Base-by-base conservation (phyloP, 768 basidiomycete genomes). In the Boletus sensibilis region DNA sequence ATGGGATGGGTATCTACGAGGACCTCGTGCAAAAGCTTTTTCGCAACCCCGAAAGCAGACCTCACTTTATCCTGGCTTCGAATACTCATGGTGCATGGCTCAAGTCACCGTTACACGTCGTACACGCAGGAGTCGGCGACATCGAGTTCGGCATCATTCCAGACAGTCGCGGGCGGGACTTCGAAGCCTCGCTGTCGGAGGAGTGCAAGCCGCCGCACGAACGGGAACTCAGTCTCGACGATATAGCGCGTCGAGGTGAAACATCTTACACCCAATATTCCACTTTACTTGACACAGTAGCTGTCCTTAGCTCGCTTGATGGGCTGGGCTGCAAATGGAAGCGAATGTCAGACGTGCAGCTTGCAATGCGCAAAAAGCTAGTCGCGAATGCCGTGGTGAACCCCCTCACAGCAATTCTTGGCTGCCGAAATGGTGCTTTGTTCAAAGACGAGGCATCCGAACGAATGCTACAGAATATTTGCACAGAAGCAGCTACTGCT, bases 1-100 rank as follows among this genome's bases (percentile, higher is more conserved):
- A 96, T 68, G 96, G 96, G 25, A 90, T 97, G 86, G 96, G 94
- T 12, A 75, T 95, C 10, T 91, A 93, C 70, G 95, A 98, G 53
- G 75, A 83, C 57, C 78, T 97, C 46, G 69, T 92, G 18, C 65
- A 74, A 7, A 63, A 79, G 7, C 63, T 93, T 41, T 98, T 94
- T 70, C 86, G 80, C 20, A 88, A 94, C 68, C 80, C 86, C 23
- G 69, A 77, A 34, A 76, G 78, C 29, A 84, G 95, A 37, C 95
- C 95, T 13, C 86, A 90, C 64, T 93, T 98, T 68, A 81, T 98
- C 60, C 74, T 96, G 51, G 87, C 87, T 14, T 83, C 85, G 27
- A 94, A 90, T 58, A 88, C 86, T 1, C 93, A 96, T 63, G 90
- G 92, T 4, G 87, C 83, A 29, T 88, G 83, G 74, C 67, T 78